phyloP scores from a whole-genome alignment of 768 basidiomycete genomes.

The Cantharellus cinnabarinus region DNA sequence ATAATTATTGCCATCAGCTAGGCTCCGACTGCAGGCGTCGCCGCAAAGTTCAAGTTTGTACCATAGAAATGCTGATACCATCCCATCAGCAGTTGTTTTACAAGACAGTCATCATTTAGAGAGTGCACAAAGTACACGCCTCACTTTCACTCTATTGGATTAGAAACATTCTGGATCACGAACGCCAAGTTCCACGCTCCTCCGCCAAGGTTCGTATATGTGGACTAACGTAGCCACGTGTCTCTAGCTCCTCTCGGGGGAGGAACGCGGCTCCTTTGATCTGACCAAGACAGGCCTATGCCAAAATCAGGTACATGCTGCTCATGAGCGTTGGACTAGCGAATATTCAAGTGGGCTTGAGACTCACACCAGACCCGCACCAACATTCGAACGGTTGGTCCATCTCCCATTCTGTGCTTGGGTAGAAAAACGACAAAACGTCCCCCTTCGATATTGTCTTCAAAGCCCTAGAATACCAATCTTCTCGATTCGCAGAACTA shows the following conservation, averaged over 20 bases:
- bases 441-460: slow-evolving; percentile 21
- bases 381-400: slow-evolving; percentile 36
- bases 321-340: background rate
- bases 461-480: slow-evolving; percentile 32
- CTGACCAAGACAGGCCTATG: slow-evolving; percentile 26
- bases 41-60: too few relatives aligned
- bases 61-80: too few relatives aligned
- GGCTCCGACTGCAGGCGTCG: too few relatives aligned
- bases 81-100: too few relatives aligned
- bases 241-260: slow-evolving; percentile 18
- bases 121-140: too few relatives aligned
- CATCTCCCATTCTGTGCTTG: slow-evolving; percentile 52
- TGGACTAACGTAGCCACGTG: slow-evolving; percentile 22
- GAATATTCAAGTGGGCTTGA: background rate
- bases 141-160: too few relatives aligned
- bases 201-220: slow-evolving; percentile 20
- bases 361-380: slow-evolving; percentile 25
- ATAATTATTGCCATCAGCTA: too few relatives aligned
- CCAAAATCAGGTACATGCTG: background rate
- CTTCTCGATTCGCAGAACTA: slow-evolving; percentile 19
- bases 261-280: slow-evolving; percentile 30
- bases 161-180: background rate
- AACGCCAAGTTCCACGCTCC: background rate
- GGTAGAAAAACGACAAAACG: slow-evolving; percentile 40
- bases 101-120: too few relatives aligned